phyloP scores from a whole-genome alignment of 768 basidiomycete genomes.

The Cubamyces sp. region DNA sequence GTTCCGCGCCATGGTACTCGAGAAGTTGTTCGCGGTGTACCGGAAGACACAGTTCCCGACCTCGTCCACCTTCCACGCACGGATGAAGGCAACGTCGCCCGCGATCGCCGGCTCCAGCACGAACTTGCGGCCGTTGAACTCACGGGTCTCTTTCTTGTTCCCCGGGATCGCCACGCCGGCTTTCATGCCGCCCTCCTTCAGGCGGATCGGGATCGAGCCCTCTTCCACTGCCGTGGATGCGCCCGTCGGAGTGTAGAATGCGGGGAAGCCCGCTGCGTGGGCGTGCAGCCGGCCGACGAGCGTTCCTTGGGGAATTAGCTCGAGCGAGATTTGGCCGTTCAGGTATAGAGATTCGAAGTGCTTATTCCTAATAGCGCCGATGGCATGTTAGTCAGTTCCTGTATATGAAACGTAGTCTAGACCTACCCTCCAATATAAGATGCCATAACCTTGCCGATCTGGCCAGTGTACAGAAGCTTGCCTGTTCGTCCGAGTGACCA shows the following conservation, averaged over 20 bases:
- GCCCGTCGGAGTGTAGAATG: constrained; percentile 93
- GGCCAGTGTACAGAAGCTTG: constrained; percentile 71
- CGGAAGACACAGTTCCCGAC: constrained; percentile 91
- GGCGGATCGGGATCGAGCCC: constrained; percentile 78
- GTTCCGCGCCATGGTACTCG: constrained; percentile 83
- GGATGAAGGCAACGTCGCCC: constrained; percentile 83
- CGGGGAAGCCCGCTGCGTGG: constrained; percentile 89
- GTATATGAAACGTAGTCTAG: constrained; percentile 20
- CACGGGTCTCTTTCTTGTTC: constrained; percentile 73
- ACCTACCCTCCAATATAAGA: constrained; percentile 85
- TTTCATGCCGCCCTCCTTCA: constrained; percentile 73
- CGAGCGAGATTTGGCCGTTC: constrained; percentile 77
- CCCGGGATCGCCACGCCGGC: constrained; percentile 75
- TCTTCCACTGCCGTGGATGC: constrained; percentile 82
- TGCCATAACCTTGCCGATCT: constrained; percentile 82
- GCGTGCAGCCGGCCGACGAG: constrained; percentile 87
- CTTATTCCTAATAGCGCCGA: constrained; percentile 63
- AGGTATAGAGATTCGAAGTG: constrained; percentile 83
- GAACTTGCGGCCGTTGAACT: constrained; percentile 79
- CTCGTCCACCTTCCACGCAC: constrained; percentile 93
- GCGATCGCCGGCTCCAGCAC: constrained; percentile 80
- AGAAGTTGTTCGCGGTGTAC: constrained; percentile 89
- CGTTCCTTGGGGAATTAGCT: constrained; percentile 92
- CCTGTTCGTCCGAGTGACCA: constrained; percentile 48
- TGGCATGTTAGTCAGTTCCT: no score